Conservation (phyloP, 139 green algal genomes). For the Chlamydomonas eustigma region DNA sequence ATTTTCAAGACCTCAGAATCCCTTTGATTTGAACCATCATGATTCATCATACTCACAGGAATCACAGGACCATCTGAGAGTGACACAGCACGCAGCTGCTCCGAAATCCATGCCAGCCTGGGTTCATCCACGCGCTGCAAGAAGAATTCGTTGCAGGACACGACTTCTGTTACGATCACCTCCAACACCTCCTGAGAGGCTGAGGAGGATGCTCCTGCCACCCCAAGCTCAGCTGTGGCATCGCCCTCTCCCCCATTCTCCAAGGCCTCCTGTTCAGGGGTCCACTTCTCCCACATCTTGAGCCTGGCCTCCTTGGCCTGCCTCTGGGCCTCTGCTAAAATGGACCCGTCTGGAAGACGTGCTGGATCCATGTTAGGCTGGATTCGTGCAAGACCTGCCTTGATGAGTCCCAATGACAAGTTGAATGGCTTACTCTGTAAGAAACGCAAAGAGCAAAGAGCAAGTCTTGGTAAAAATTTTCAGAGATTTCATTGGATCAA, state of each 20-base stretch:
- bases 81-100: slow-evolving; percentile 53
- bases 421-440: slow-evolving; percentile 37
- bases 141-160: slow-evolving; percentile 70
- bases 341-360: slow-evolving; percentile 31
- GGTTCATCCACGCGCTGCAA: slow-evolving; percentile 62
- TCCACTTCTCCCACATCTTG: slow-evolving; percentile 70
- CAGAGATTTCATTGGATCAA: too few relatives aligned
- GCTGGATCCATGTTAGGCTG: slow-evolving; percentile 53
- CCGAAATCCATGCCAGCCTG: slow-evolving; percentile 59
- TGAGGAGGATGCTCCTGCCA: background rate
- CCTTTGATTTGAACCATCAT: too few relatives aligned
- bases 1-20: too few relatives aligned
- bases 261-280: slow-evolving; percentile 38
- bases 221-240: slow-evolving; percentile 6
- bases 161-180: slow-evolving; percentile 84
- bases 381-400: slow-evolving; percentile 72
- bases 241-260: slow-evolving; percentile 8
- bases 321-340: slow-evolving; percentile 65
- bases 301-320: slow-evolving; percentile 63
- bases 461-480: too few relatives aligned
- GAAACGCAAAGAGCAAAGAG: background rate
- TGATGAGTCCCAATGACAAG: slow-evolving; percentile 70
- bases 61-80: background rate
- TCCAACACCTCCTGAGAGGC: slow-evolving; percentile 16
- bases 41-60: background rate